phyloP scores from a whole-genome alignment of 768 basidiomycete genomes.

The Clavulina sp. region DNA sequence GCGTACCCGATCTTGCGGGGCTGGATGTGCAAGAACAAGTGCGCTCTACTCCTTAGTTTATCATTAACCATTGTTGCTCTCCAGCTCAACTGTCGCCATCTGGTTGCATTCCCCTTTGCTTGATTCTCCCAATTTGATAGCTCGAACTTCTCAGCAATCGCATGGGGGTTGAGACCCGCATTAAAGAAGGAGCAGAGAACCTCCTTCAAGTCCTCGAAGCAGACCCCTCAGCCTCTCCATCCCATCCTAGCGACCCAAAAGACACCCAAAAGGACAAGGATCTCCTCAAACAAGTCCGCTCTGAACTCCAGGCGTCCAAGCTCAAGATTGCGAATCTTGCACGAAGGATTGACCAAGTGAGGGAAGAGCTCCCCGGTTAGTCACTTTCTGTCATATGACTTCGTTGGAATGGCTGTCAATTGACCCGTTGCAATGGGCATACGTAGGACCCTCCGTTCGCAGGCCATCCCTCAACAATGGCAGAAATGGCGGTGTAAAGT shows the following conservation, averaged over 20 bases:
- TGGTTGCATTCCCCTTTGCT: conserved; percentile 1
- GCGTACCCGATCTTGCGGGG: conserved; percentile 29
- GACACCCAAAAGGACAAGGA: too few relatives aligned
- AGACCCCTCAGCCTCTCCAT: conserved; percentile 15
- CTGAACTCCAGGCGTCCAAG: conserved; percentile 59
- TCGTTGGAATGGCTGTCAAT: neutral
- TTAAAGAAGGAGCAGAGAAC: conserved; percentile 86
- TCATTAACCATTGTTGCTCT: neutral
- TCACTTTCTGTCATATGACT: neutral
- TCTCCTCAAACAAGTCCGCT: conserved; percentile 55
- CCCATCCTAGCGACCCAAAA: conserved; percentile 19
- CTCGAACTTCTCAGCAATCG: conserved; percentile 48
- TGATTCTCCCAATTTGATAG: conserved; percentile 21
- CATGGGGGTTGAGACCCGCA: conserved; percentile 58
- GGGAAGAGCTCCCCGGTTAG: neutral
- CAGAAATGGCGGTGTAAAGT: too few relatives aligned
- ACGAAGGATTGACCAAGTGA: conserved; percentile 31
- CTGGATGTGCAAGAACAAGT: conserved; percentile 28
- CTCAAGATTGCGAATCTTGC: conserved; percentile 52
- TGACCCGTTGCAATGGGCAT: too few relatives aligned
- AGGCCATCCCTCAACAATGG: too few relatives aligned
- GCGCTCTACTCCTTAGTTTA: neutral
- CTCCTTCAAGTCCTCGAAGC: conserved; percentile 41
- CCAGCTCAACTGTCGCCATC: neutral
- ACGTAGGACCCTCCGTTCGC: conserved; percentile 15